phyloP scores from a whole-genome alignment of 306 rosid genomes.

The Corylus heterophylla region DNA sequence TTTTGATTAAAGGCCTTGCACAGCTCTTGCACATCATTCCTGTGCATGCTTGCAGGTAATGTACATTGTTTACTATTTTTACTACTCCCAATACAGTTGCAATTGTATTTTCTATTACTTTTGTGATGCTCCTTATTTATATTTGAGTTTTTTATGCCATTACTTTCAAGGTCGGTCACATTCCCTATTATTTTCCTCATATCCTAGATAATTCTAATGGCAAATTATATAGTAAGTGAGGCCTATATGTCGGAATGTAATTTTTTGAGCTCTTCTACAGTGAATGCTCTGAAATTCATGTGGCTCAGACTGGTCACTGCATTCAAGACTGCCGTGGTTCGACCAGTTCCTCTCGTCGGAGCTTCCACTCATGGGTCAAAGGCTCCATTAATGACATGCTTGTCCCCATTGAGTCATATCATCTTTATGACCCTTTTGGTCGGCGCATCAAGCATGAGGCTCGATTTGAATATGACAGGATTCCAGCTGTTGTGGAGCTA shows the following conservation, averaged over 20 bases:
- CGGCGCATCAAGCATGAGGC: slow-evolving; percentile 77
- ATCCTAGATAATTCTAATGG: slow-evolving; percentile 3
- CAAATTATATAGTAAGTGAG: background rate
- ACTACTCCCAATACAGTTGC: slow-evolving; percentile 8
- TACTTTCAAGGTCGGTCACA: background rate
- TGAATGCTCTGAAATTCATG: slow-evolving; percentile 95
- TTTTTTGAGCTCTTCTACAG: slow-evolving; percentile 47
- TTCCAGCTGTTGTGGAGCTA: slow-evolving; percentile 92
- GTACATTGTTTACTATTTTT: slow-evolving; percentile 9
- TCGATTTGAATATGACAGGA: slow-evolving; percentile 83
- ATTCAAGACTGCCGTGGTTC: slow-evolving; percentile 71
- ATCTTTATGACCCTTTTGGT: slow-evolving; percentile 92
- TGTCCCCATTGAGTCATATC: slow-evolving; percentile 85
- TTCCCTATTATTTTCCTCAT: background rate
- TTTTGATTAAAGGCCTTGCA: slow-evolving; percentile 75
- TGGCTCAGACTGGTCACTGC: slow-evolving; percentile 64
- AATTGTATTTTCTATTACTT: background rate
- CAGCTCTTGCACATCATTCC: slow-evolving; percentile 80
- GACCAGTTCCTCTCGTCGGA: slow-evolving; percentile 54
- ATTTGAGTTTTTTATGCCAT: background rate
- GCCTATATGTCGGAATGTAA: background rate
- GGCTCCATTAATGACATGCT: slow-evolving; percentile 84
- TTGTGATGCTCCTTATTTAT: background rate
- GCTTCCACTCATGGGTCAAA: slow-evolving; percentile 86
- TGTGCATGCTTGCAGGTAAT: slow-evolving; percentile 84